phyloP scores from a whole-genome alignment of 805 yeast species.

The Millerago galiae region DNA sequence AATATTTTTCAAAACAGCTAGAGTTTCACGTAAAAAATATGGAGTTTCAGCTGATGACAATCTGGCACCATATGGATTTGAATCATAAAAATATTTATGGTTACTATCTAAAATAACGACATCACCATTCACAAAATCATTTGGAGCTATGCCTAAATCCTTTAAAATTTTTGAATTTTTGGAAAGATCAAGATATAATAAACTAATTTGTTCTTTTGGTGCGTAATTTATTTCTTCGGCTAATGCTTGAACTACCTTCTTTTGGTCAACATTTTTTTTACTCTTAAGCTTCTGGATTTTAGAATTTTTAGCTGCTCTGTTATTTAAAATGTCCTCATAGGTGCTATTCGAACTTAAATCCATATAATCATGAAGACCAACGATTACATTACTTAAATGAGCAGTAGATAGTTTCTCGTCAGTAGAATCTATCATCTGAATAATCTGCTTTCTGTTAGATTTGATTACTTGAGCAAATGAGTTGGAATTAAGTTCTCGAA shows the following conservation, averaged over 20 bases:
- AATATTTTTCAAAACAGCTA: conserved; percentile 5
- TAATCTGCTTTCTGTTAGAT: conserved; percentile 4
- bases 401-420: conserved; percentile 19
- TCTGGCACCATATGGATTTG: conserved; percentile 29
- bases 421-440: conserved; percentile 12
- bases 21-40: conserved; percentile 7
- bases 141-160: background rate
- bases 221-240: conserved; percentile 42
- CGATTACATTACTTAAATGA: conserved; percentile 18
- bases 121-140: conserved; percentile 39
- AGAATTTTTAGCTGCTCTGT: conserved; percentile 35
- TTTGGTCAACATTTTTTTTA: conserved; percentile 31
- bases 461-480: background rate
- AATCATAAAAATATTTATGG: conserved; percentile 31
- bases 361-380: conserved; percentile 24
- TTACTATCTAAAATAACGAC: conserved; percentile 41
- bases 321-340: conserved; percentile 28
- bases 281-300: conserved; percentile 38
- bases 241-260: conserved; percentile 38
- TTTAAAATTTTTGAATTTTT: background rate
- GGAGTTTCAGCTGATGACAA: conserved; percentile 11
- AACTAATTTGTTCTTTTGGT: conserved; percentile 34
- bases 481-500: conserved; percentile 40
- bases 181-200: conserved; percentile 45
- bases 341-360: conserved; percentile 42